phyloP scores from a whole-genome alignment of 805 yeast species.

The Kodamaea neixiangensis region DNA sequence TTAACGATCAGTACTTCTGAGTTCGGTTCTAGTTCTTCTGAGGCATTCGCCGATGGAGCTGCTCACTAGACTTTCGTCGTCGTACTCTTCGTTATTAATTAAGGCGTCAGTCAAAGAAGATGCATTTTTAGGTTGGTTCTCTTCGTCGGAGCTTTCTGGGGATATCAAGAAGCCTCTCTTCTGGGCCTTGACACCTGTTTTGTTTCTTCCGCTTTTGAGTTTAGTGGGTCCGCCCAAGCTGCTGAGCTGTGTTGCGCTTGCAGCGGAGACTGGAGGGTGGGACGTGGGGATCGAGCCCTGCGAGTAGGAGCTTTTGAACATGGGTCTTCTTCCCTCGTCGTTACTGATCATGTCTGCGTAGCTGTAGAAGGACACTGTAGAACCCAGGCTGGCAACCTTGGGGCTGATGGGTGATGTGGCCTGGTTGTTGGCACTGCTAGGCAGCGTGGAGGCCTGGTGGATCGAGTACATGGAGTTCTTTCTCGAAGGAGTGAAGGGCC shows the following conservation, averaged over 20 bases:
- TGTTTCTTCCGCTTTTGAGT: conserved; percentile 2
- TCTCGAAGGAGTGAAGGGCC: conserved; percentile 41
- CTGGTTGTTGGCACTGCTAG: conserved; percentile 15
- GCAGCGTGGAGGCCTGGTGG: conserved; percentile 11
- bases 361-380: conserved; percentile 59
- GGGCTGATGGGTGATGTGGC: conserved; percentile 39
- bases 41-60: conserved; percentile 43
- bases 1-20: conserved; percentile 23
- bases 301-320: conserved; percentile 40
- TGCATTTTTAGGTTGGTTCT: conserved; percentile 4
- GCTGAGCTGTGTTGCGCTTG: conserved; percentile 4
- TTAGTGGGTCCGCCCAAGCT: conserved; percentile 7
- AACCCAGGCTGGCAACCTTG: conserved; percentile 34
- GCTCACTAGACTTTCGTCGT: conserved; percentile 36
- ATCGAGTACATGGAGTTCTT: conserved; percentile 37
- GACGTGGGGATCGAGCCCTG: conserved; percentile 35
- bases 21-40: conserved; percentile 40
- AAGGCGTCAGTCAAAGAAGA: background rate
- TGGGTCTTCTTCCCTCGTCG: conserved; percentile 72
- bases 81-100: background rate
- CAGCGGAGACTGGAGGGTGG: conserved; percentile 10
- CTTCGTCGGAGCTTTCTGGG: conserved; percentile 27
- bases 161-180: conserved; percentile 22
- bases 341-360: conserved; percentile 78
- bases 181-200: conserved; percentile 1